Base-by-base conservation (phyloP, 2,329 filamentous ascomycete genomes). In the Hypoxylon sp. region DNA sequence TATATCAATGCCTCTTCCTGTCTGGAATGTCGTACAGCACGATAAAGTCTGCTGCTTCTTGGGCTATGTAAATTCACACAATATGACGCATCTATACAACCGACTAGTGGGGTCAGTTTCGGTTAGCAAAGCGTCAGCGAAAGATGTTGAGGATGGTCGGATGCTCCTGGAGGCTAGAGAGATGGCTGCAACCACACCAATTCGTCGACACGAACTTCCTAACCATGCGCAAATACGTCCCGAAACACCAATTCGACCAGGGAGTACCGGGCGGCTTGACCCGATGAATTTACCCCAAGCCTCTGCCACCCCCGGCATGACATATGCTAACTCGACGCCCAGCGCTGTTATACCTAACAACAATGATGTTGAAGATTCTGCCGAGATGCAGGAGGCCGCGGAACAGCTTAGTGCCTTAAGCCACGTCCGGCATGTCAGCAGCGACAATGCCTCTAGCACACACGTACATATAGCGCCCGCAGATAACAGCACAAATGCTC, bases 361-460 rank as follows among this genome's bases (percentile, higher is more conserved):
- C 49, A 69, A 78, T 19, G 76, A 81, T 23, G 78, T 76, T 3
- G 83, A 86, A 62, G 83, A 86, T 48, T 84, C 83, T n/a, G 83
- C 80, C 6, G 84, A 87, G 69, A 86, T 87, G 82, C 82, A 87
- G 60, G 82, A 86, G 67, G 84, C 84, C 13, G 84, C 84, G 3
- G 83, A 87, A 63, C 83, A 87, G 66, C 74, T 87, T 4, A 86
- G 87, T 62, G 83, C 83, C 1, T 67, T 87, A 30, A 86, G 84
- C 59, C 83, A 87, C 61, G 78, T 86, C 43, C 78, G 83, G 2
- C 81, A 81, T 52, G 64, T 76, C 12, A 80, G 78, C 54, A 78
- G 79, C 47, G 78, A 81, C 19, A 53, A 59, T 11, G 29, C 56
- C 26, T 38, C 59, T 16, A 53, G 60, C n/a, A 19, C 54, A 3